phyloP scores from a whole-genome alignment of 164 flowering plant species.

The Chloranthus sessilifolius region DNA sequence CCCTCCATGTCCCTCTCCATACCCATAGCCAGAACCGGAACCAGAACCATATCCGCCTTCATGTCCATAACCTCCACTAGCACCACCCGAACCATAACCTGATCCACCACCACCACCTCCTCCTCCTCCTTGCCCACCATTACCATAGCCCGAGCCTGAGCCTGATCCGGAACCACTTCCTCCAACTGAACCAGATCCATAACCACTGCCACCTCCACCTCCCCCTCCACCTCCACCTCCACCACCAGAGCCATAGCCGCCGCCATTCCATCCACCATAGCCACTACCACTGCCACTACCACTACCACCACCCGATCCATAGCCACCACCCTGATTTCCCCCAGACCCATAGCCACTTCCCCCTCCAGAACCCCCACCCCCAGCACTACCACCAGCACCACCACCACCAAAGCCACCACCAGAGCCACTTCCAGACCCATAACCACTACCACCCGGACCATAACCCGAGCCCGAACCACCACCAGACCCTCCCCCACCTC shows the following conservation, averaged over 20 bases:
- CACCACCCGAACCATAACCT: constrained; percentile 13
- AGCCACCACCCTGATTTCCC: too few species aligned
- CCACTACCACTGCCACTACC: too few species aligned
- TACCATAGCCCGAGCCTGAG: constrained; percentile 15
- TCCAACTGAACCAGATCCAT: constrained; percentile 4
- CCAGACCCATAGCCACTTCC: too few species aligned
- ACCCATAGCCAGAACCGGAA: constrained; percentile 11
- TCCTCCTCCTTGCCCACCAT: constrained; percentile 11
- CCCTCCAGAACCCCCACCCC: too few species aligned
- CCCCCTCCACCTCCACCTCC: constrained; percentile 9
- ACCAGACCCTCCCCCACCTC: too few species aligned
- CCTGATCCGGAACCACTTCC: constrained; percentile 18
- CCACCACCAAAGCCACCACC: too few species aligned
- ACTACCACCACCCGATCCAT: too few species aligned
- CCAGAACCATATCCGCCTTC: constrained; percentile 20
- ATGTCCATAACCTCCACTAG: constrained; percentile 12
- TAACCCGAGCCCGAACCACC: too few species aligned
- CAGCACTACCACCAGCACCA: too few species aligned
- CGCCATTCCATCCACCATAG: too few species aligned
- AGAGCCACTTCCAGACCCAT: too few species aligned
- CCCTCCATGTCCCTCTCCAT: constrained; percentile 8
- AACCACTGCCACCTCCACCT: constrained; percentile 13
- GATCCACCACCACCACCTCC: constrained; percentile 13
- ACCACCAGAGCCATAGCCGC: not conserved
- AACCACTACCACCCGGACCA: too few species aligned